Evolutionary conservation across 1,284 basidiomycete species (phyloP).

Genomic region (Tilletia caries): DNA sequence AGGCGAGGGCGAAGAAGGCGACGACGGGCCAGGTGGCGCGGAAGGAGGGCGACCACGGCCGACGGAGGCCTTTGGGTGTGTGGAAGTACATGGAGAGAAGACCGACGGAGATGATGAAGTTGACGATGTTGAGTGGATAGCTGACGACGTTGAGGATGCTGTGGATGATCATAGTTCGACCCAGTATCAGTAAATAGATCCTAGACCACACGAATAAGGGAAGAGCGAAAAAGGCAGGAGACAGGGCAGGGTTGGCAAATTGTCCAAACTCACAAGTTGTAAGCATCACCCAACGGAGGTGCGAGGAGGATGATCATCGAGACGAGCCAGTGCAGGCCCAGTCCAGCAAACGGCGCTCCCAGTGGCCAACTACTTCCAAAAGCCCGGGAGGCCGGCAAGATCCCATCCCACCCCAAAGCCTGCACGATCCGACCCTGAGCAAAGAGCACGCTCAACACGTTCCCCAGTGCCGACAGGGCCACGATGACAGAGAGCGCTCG

Average conservation of each 20-base stretch:
- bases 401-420: conserved; percentile 62
- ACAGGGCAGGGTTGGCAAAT: neutral
- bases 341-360: conserved; percentile 59
- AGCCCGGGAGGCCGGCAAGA: conserved; percentile 59
- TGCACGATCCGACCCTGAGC: conserved; percentile 59
- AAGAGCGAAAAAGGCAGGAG: too few relatives aligned
- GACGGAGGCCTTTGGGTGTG: conserved; percentile 22
- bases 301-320: conserved; percentile 61
- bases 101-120: conserved; percentile 63
- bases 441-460: conserved; percentile 58
- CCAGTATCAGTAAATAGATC: too few relatives aligned
- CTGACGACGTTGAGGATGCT: conserved; percentile 20
- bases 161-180: neutral
- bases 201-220: conserved; percentile 15
- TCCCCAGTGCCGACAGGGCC: conserved; percentile 58
- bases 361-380: conserved; percentile 60
- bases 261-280: conserved; percentile 54
- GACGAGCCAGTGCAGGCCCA: conserved; percentile 55
- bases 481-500: conserved; percentile 61
- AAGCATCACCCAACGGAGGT: conserved; percentile 61
- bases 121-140: conserved; percentile 47
- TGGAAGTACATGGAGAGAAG: conserved; percentile 56
- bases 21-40: conserved; percentile 59
- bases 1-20: conserved; percentile 61
- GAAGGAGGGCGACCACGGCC: conserved; percentile 39